Percentiles rank a stretch among this genome's conserved stretches.
Evolutionary conservation across 2,329 filamentous ascomycete genomes (phyloP).

Genomic region (Annulohypoxylon truncatum): DNA sequence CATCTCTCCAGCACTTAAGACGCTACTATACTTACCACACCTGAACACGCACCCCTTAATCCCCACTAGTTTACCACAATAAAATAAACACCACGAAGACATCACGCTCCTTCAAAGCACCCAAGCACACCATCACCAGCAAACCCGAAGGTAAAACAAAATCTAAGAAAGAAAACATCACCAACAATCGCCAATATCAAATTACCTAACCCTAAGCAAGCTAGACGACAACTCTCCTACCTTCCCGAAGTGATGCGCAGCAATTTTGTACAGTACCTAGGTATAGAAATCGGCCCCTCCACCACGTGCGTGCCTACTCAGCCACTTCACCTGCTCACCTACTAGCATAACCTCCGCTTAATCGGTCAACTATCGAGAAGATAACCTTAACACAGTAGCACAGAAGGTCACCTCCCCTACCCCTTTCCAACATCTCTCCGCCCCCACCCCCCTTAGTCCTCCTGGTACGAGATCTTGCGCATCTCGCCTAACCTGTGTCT

Average conservation of each 20-base stretch:
- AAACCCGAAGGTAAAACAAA: not conserved
- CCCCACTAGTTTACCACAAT: too few relatives aligned
- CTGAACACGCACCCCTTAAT: too few relatives aligned
- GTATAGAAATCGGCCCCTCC: not conserved
- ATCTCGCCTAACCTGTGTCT: conserved; percentile 91
- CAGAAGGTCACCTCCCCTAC: not conserved
- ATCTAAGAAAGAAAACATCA: not conserved
- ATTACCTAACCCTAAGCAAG: conserved; percentile 14
- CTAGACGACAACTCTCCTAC: conserved; percentile 7
- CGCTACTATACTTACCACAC: too few relatives aligned
- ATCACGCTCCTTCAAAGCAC: not conserved
- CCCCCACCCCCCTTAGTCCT: conserved; percentile 63
- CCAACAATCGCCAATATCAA: conserved; percentile 4
- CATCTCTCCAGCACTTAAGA: too few relatives aligned
- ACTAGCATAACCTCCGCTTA: not conserved
- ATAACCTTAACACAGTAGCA: not conserved
- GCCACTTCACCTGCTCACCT: not conserved
- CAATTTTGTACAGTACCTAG: conserved; percentile 18
- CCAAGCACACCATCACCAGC: not conserved
- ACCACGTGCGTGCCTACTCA: not conserved
- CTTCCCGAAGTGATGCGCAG: conserved; percentile 1
- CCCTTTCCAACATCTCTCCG: not conserved
- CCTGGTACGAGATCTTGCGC: conserved; percentile 95
- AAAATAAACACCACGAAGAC: too few relatives aligned
- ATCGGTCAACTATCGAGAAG: not conserved